Percentiles rank a stretch among this genome's conserved stretches.
These are phyloP conservation scores for Nicotiana undulata DNA, from an alignment of 257 asterid species.

Conservation along the genomic window DNA sequence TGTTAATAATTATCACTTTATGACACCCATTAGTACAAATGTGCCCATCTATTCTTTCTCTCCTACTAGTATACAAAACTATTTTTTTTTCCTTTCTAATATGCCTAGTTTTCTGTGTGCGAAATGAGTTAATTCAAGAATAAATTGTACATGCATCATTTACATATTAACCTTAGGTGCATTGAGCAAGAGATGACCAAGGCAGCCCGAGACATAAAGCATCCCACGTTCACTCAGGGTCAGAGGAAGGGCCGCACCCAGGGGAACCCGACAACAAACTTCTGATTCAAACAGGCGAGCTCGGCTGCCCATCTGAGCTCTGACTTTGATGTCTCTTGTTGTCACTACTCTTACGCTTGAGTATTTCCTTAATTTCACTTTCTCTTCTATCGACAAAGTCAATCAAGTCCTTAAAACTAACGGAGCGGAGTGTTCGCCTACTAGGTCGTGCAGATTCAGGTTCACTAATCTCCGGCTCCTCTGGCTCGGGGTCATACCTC, in stretches of 20 bases:
- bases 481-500: constrained; percentile 37
- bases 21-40: neutral
- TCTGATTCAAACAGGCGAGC: constrained; percentile 15
- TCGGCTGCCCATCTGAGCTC: constrained; percentile 31
- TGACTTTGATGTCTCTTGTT: constrained; percentile 28
- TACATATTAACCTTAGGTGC: neutral
- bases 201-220: neutral
- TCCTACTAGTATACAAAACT: neutral
- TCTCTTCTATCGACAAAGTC: constrained; percentile 72
- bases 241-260: too few species aligned
- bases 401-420: constrained; percentile 57
- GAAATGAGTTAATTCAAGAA: neutral
- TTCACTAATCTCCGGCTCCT: constrained; percentile 29
- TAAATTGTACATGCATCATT: neutral
- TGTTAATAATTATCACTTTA: neutral
- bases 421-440: constrained; percentile 23
- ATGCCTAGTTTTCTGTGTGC: neutral
- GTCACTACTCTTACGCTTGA: constrained; percentile 38
- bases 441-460: constrained; percentile 24
- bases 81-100: neutral
- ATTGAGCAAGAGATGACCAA: neutral
- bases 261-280: neutral
- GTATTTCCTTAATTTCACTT: constrained; percentile 56
- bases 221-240: too few species aligned
- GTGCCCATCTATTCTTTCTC: neutral